Conservation (phyloP, 2,329 filamentous ascomycete species). For the Hymenoscyphus fructigenus region DNA sequence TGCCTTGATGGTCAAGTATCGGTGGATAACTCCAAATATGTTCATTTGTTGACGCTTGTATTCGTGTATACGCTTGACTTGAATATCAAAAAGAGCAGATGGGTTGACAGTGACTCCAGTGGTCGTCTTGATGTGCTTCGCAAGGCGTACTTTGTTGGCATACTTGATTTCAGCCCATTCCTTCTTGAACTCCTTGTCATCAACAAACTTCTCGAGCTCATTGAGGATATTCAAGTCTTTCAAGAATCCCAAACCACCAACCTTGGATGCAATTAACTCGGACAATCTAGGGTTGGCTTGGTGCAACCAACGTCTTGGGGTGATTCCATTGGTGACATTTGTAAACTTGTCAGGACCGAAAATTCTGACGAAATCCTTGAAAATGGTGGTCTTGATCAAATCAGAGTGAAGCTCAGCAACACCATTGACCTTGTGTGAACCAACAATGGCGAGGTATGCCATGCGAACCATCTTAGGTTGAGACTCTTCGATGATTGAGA, state of each 20-base stretch:
- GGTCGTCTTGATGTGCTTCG: slow-evolving; percentile 83
- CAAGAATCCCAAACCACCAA: slow-evolving; percentile 79
- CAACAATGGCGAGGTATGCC: slow-evolving; percentile 92
- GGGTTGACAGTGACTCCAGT: slow-evolving; percentile 84
- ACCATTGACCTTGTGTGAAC: slow-evolving; percentile 98
- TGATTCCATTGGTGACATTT: slow-evolving; percentile 98
- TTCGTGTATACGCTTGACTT: slow-evolving; percentile 98
- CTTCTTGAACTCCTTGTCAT: slow-evolving; percentile 87
- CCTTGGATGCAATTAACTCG: slow-evolving; percentile 86
- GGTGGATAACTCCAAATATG: slow-evolving; percentile 96
- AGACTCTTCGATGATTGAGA: slow-evolving; percentile 98
- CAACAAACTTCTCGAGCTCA: slow-evolving; percentile 77
- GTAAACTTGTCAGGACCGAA: slow-evolving; percentile 97
- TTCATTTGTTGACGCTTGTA: slow-evolving; percentile 99
- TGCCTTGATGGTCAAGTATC: slow-evolving; percentile 85
- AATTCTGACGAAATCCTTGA: slow-evolving; percentile 96
- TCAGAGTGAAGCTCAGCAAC: slow-evolving; percentile 97
- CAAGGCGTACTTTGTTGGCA: slow-evolving; percentile 89
- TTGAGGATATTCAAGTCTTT: slow-evolving; percentile 86
- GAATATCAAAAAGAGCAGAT: slow-evolving; percentile 86
- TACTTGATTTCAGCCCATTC: slow-evolving; percentile 97
- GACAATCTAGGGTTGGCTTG: slow-evolving; percentile 94
- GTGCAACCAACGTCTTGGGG: slow-evolving; percentile 92
- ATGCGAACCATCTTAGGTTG: slow-evolving; percentile 98
- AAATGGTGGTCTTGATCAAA: slow-evolving; percentile 97